Evolutionary conservation across 345 rosid species (phyloP).

Genomic region (Combretum micranthum): DNA sequence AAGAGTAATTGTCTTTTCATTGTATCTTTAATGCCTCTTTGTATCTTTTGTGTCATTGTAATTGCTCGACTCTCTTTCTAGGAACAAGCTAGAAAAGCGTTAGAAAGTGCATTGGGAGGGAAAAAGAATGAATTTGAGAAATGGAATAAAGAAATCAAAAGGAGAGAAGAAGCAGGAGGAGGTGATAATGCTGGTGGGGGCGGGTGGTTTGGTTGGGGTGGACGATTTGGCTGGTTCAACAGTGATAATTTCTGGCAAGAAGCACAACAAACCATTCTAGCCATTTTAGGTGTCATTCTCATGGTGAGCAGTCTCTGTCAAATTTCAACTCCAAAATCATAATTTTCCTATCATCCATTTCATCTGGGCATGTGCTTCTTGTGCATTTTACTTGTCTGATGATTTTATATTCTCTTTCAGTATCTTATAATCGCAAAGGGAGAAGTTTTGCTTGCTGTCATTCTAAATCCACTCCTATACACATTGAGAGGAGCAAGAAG

Average conservation of each 20-base stretch:
- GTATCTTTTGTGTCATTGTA: background rate
- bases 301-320: conserved; percentile 40
- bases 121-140: conserved; percentile 76
- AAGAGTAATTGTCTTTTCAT: background rate
- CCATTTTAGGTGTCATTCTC: conserved; percentile 51
- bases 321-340: background rate
- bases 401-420: conserved; percentile 27
- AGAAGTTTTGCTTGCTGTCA: conserved; percentile 53
- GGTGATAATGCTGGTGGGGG: conserved; percentile 57
- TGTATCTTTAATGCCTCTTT: background rate
- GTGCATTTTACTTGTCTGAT: background rate
- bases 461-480: conserved; percentile 66
- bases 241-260: conserved; percentile 78
- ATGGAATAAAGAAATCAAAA: conserved; percentile 84
- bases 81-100: conserved; percentile 86
- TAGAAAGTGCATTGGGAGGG: conserved; percentile 87
- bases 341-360: background rate
- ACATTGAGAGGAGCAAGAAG: conserved; percentile 66
- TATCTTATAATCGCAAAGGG: conserved; percentile 72
- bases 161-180: conserved; percentile 71
- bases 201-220: conserved; percentile 87
- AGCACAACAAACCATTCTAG: conserved; percentile 54
- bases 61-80: conserved; percentile 17
- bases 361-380: background rate
- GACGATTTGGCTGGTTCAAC: conserved; percentile 65